phyloP scores from a whole-genome alignment of 2,329 filamentous ascomycete genomes.

The Aspergillus costaricaensis region DNA sequence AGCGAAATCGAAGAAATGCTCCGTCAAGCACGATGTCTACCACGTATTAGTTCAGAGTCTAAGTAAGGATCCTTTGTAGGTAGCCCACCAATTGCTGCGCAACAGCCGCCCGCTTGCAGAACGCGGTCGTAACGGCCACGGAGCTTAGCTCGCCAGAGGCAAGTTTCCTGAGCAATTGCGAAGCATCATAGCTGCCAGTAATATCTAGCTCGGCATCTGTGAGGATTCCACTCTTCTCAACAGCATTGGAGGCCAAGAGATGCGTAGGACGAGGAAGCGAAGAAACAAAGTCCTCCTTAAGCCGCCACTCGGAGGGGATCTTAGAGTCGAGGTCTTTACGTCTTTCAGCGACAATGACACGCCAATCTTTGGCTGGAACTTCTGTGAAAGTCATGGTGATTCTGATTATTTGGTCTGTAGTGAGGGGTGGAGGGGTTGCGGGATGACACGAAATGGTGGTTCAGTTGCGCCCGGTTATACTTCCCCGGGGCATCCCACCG shows the following conservation, averaged over 20 bases:
- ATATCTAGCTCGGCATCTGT: slow-evolving; percentile 50
- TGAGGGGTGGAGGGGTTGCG: neutral
- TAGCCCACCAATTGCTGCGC: slow-evolving; percentile 37
- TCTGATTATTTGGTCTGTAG: too few species aligned
- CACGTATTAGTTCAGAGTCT: neutral
- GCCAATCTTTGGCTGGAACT: slow-evolving; percentile 18
- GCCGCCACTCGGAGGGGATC: slow-evolving; percentile 38
- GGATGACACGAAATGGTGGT: neutral
- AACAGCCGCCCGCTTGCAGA: slow-evolving; percentile 44
- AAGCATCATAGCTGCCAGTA: slow-evolving; percentile 38
- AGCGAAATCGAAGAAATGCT: slow-evolving; percentile 40
- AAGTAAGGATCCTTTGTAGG: neutral
- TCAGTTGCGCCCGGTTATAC: neutral
- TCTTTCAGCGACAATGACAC: slow-evolving; percentile 27
- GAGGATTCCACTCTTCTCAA: slow-evolving; percentile 46
- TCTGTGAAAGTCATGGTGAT: neutral
- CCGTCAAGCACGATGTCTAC: slow-evolving; percentile 39
- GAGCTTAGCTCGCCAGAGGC: slow-evolving; percentile 23
- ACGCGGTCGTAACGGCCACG: slow-evolving; percentile 32
- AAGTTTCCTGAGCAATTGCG: slow-evolving; percentile 22
- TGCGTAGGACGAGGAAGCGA: slow-evolving; percentile 13
- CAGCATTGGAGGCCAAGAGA: slow-evolving; percentile 25
- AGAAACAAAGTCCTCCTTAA: slow-evolving; percentile 18
- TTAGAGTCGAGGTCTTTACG: slow-evolving; percentile 31
- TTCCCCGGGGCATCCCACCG: neutral